Conservation (phyloP, 441 rosid species). For the Erodium trifolium region DNA sequence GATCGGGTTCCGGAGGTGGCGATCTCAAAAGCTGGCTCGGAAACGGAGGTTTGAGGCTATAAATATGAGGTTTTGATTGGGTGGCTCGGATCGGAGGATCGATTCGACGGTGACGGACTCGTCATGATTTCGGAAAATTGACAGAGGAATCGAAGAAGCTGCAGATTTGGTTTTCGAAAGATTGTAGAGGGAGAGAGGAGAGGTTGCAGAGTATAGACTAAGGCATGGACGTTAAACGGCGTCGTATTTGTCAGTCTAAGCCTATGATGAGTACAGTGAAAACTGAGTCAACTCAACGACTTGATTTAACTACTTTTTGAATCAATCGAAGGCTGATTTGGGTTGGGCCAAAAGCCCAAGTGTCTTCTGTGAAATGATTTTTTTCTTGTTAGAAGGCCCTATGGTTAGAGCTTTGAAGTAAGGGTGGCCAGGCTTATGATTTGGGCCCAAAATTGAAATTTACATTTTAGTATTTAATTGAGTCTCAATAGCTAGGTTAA, state of each 20-base stretch:
- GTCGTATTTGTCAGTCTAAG: not conserved
- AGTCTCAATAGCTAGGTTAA: too few relatives aligned
- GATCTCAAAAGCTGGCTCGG: not conserved
- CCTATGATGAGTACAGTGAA: not conserved
- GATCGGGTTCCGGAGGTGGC: not conserved
- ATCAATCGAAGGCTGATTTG: not conserved
- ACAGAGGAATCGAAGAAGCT: slow-evolving; percentile 1
- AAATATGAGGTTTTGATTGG: not conserved
- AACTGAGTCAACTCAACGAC: slow-evolving; percentile 1
- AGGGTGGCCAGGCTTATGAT: too few relatives aligned
- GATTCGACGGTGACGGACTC: not conserved
- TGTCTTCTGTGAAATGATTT: not conserved
- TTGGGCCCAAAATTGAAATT: too few relatives aligned
- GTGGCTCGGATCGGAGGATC: not conserved
- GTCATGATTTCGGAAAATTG: not conserved
- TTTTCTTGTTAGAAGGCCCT: too few relatives aligned
- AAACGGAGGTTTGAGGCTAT: not conserved
- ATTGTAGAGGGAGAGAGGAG: not conserved
- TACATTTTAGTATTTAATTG: too few relatives aligned
- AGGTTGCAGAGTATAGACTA: not conserved
- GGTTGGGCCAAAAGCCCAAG: not conserved
- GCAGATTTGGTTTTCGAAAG: slow-evolving; percentile 1
- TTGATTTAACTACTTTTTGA: not conserved
- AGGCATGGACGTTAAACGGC: not conserved
- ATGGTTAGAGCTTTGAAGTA: too few relatives aligned